These are phyloP conservation scores for Panaeolus papilionaceus DNA, from an alignment of 768 basidiomycete species.

Conservation along the genomic window DNA sequence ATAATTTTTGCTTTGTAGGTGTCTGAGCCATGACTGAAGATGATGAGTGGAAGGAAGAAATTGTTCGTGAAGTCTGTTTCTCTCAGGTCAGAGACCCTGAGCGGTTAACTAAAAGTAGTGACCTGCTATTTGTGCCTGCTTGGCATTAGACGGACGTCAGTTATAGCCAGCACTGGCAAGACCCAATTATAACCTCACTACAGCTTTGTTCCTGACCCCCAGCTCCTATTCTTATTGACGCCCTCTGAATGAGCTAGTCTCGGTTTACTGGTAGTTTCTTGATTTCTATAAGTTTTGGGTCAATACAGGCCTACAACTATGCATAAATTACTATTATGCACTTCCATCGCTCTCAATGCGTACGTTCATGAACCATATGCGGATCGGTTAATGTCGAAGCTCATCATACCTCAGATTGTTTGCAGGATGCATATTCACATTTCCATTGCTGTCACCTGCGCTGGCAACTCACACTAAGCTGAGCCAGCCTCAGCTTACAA, in stretches of 20 bases:
- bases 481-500: conserved; percentile 79
- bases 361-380: conserved; percentile 38
- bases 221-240: conserved; percentile 2
- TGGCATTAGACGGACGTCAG: conserved; percentile 5
- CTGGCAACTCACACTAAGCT: conserved; percentile 65
- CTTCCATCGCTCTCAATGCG: conserved; percentile 70
- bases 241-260: neutral
- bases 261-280: neutral
- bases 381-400: conserved; percentile 6
- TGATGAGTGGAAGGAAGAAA: conserved; percentile 14
- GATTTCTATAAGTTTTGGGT: neutral
- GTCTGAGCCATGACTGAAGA: conserved; percentile 39
- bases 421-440: conserved; percentile 82
- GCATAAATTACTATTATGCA: conserved; percentile 40
- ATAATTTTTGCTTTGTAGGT: conserved; percentile 72
- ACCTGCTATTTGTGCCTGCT: conserved; percentile 15
- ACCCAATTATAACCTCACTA: neutral
- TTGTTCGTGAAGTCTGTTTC: conserved; percentile 13
- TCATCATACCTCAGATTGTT: conserved; percentile 48
- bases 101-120: conserved; percentile 17
- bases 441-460: conserved; percentile 74
- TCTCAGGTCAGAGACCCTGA: neutral
- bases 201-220: neutral
- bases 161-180: neutral
- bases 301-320: neutral